Percentiles rank a stretch among this genome's conserved stretches.
phyloP scores from a whole-genome alignment of 2,329 filamentous ascomycete species.

The Dactylellina parvicollis region DNA sequence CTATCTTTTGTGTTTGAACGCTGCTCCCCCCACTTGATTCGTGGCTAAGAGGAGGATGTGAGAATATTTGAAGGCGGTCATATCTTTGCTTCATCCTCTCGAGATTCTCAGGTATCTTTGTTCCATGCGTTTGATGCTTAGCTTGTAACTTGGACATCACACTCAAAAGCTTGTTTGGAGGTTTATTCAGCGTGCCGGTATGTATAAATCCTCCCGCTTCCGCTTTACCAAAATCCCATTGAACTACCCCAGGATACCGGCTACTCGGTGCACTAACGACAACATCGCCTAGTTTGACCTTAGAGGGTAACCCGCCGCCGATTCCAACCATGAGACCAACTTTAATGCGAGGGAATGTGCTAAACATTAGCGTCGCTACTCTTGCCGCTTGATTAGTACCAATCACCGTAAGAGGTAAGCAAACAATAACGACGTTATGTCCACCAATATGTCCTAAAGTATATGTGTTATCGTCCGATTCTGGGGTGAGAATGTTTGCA shows the following conservation, averaged over 20 bases:
- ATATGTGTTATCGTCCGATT: neutral
- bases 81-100: constrained; percentile 5
- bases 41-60: neutral
- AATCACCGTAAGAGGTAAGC: neutral
- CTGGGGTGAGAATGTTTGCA: neutral
- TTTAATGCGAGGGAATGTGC: neutral
- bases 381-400: neutral
- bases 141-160: constrained; percentile 4
- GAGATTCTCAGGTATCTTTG: constrained; percentile 11
- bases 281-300: neutral
- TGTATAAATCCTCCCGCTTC: neutral
- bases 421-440: neutral
- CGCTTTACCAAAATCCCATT: constrained; percentile 9
- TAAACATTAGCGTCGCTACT: neutral
- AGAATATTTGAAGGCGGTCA: no score
- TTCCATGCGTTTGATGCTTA: neutral
- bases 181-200: constrained; percentile 6
- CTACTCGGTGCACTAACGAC: neutral
- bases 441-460: neutral
- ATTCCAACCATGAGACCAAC: neutral
- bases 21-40: neutral
- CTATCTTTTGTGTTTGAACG: neutral
- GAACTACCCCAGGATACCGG: neutral
- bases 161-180: neutral
- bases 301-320: neutral